A percentile compares a stretch with the other conserved stretches of the same genome.
Conservation (phyloP, 148 eudicot species). For the Chenopodium formosanum region DNA sequence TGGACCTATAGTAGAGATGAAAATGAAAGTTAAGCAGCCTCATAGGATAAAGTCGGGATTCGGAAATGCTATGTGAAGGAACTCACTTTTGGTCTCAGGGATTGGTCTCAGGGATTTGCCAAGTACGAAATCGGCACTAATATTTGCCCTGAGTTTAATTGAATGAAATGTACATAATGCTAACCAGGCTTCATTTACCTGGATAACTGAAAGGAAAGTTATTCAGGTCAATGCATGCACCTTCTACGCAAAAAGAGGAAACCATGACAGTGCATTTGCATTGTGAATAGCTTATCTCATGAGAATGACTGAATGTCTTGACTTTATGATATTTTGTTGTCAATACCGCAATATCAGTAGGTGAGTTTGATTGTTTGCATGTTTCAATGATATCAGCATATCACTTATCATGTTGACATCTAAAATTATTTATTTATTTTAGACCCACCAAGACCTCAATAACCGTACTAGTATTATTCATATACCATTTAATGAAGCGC, state of each 20-base stretch:
- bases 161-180: conserved; percentile 28
- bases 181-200: conserved; percentile 13
- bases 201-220: conserved; percentile 19
- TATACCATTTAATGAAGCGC: too few relatives aligned
- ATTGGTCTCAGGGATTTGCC: conserved; percentile 2
- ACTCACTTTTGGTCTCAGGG: conserved; percentile 2
- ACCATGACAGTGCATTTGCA: not conserved
- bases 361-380: too few relatives aligned
- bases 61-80: not conserved
- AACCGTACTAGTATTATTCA: too few relatives aligned
- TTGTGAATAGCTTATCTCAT: not conserved
- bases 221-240: conserved; percentile 4
- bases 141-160: conserved; percentile 3
- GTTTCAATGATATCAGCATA: too few relatives aligned
- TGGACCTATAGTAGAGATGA: not conserved
- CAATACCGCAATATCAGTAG: too few relatives aligned
- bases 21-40: not conserved
- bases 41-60: not conserved
- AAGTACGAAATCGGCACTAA: not conserved
- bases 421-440: too few relatives aligned
- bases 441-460: too few relatives aligned
- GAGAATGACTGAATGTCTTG: not conserved
- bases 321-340: not conserved
- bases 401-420: too few relatives aligned
- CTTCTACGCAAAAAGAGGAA: not conserved